phyloP scores from a whole-genome alignment of 2,329 filamentous ascomycete species.

The Didymella sp. region DNA sequence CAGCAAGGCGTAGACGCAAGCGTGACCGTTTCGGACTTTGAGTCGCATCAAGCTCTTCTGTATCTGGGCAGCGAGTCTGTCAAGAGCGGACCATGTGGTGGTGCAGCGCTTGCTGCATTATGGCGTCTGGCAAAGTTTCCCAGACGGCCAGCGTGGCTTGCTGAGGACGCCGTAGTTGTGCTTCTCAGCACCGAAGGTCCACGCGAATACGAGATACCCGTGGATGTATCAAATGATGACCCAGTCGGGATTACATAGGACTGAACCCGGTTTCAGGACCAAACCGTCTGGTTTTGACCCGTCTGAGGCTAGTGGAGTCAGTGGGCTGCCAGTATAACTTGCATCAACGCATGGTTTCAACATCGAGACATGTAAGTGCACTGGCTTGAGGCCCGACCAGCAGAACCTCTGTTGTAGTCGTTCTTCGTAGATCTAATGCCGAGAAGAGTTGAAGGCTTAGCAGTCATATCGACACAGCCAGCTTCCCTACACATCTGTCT shows the following conservation, averaged over 20 bases:
- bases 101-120: constrained; percentile 65
- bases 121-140: constrained; percentile 53
- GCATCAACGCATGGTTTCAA: constrained; percentile 55
- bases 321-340: constrained; percentile 46
- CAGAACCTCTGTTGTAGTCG: constrained; percentile 60
- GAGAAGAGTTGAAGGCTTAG: constrained; percentile 62
- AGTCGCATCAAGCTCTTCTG: constrained; percentile 66
- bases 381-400: constrained; percentile 57
- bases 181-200: constrained; percentile 72
- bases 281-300: not conserved
- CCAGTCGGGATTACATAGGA: not conserved
- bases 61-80: constrained; percentile 60
- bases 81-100: constrained; percentile 68
- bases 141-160: constrained; percentile 47
- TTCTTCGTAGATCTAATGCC: constrained; percentile 56
- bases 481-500: constrained; percentile 54
- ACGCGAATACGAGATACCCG: constrained; percentile 26
- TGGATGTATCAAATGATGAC: constrained; percentile 30
- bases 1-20: constrained; percentile 65
- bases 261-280: not conserved
- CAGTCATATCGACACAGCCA: constrained; percentile 63
- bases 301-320: not conserved
- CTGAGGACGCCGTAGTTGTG: constrained; percentile 64
- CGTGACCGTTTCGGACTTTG: constrained; percentile 66
- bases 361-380: constrained; percentile 60